These are phyloP conservation scores for Fistulina hepatica DNA, from an alignment of 1,284 basidiomycete genomes.

Conservation along the genomic window DNA sequence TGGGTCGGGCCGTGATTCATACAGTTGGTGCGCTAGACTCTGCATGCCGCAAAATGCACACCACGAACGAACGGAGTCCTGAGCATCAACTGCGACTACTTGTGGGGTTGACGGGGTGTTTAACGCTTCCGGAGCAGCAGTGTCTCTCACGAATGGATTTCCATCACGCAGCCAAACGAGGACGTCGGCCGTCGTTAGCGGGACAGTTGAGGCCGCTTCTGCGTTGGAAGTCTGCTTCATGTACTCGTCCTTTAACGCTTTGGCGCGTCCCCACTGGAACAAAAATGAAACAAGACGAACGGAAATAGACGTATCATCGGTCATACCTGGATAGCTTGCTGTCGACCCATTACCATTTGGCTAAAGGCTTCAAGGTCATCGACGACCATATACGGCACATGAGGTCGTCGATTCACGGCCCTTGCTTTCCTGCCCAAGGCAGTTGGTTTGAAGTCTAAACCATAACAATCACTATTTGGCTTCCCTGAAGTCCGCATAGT, in stretches of 20 bases:
- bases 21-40: too few relatives aligned
- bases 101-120: too few relatives aligned
- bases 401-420: constrained; percentile 11
- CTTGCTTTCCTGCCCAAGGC: too few relatives aligned
- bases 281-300: neutral
- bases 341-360: constrained; percentile 10
- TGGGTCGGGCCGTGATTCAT: too few relatives aligned
- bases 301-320: neutral
- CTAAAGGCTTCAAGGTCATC: constrained; percentile 9
- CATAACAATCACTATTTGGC: neutral
- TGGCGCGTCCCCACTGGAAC: constrained; percentile 13
- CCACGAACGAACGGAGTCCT: too few relatives aligned
- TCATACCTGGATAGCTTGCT: constrained; percentile 13
- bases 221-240: constrained; percentile 8
- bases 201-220: constrained; percentile 11
- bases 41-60: too few relatives aligned
- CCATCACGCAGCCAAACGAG: constrained; percentile 14
- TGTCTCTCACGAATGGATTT: too few relatives aligned
- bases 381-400: constrained; percentile 11
- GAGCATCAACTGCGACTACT: too few relatives aligned
- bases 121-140: too few relatives aligned
- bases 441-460: too few relatives aligned
- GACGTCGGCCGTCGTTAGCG: constrained; percentile 13
- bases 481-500: neutral
- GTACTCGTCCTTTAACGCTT: constrained; percentile 12